Conservation (phyloP, 495 filamentous ascomycete genomes). For the Hyphodiscus hymeniophilus region DNA sequence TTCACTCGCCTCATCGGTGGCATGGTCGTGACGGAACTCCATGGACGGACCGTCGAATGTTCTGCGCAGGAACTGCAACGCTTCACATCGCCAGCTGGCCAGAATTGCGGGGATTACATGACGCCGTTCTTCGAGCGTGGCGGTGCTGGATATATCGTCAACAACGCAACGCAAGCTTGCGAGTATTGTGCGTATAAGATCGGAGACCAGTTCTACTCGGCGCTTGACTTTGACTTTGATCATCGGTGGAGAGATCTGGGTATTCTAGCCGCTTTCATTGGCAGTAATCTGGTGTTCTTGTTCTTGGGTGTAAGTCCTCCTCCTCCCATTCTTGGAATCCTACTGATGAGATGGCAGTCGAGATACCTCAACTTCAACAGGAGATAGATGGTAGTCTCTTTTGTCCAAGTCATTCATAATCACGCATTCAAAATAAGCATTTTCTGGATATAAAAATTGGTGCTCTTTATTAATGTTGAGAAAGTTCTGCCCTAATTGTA, state of each 20-base stretch:
- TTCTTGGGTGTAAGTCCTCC: slow-evolving; percentile 52
- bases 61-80: slow-evolving; percentile 47
- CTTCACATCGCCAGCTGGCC: slow-evolving; percentile 43
- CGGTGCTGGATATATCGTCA: slow-evolving; percentile 62
- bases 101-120: slow-evolving; percentile 66
- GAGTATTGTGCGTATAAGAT: slow-evolving; percentile 70
- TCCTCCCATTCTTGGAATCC: background rate
- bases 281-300: slow-evolving; percentile 67
- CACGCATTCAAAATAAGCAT: background rate
- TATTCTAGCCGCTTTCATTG: slow-evolving; percentile 65
- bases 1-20: slow-evolving; percentile 78
- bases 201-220: slow-evolving; percentile 69
- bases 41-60: slow-evolving; percentile 49
- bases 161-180: slow-evolving; percentile 53
- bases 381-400: background rate
- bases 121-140: slow-evolving; percentile 51
- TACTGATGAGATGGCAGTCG: slow-evolving; percentile 4
- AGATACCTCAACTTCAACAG: slow-evolving; percentile 17
- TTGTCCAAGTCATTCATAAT: no score
- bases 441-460: no score
- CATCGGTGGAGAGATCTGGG: slow-evolving; percentile 74
- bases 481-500: no score
- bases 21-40: slow-evolving; percentile 54
- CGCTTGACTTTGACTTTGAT: slow-evolving; percentile 53
- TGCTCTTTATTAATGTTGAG: no score